phyloP scores from a whole-genome alignment of 306 rosid species.

The Quercus agrifolia region DNA sequence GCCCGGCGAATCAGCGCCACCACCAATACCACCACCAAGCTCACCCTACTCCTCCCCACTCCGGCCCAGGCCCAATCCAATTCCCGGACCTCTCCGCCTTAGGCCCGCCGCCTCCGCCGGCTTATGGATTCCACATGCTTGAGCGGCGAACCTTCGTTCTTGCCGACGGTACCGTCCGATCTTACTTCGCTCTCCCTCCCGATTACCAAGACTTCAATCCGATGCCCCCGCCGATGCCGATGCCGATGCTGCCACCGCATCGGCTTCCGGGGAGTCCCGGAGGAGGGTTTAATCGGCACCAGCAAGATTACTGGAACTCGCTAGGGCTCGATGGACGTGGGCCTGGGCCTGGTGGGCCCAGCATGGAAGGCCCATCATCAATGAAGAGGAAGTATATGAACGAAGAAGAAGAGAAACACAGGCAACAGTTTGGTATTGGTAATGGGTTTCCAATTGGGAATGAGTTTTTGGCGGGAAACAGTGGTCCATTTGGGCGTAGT shows the following conservation, averaged over 20 bases:
- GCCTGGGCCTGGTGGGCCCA: constrained; percentile 15
- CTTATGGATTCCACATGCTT: constrained; percentile 94
- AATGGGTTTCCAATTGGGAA: constrained; percentile 47
- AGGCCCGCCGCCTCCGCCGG: constrained; percentile 84
- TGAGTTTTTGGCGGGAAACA: constrained; percentile 45
- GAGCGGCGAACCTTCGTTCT: constrained; percentile 89
- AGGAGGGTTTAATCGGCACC: constrained; percentile 34
- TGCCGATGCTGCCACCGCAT: constrained; percentile 5
- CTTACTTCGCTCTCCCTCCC: constrained; percentile 86
- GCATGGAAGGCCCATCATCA: constrained; percentile 29
- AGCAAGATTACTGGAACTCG: constrained; percentile 60
- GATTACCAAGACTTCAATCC: constrained; percentile 72
- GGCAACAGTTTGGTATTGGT: constrained; percentile 44
- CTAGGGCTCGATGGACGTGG: constrained; percentile 51
- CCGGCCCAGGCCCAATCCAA: constrained; percentile 22
- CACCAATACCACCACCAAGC: constrained; percentile 31
- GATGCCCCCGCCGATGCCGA: neutral
- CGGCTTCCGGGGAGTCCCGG: constrained; percentile 30
- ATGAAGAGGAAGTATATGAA: constrained; percentile 61
- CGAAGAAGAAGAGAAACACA: constrained; percentile 50
- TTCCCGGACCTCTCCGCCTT: constrained; percentile 51
- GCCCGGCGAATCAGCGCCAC: constrained; percentile 17
- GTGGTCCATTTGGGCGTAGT: constrained; percentile 41
- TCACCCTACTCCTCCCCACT: constrained; percentile 4
- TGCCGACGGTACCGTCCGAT: constrained; percentile 86